Conservation (phyloP, 2,329 filamentous ascomycete genomes). For the Sporothrix dimorphospora region DNA sequence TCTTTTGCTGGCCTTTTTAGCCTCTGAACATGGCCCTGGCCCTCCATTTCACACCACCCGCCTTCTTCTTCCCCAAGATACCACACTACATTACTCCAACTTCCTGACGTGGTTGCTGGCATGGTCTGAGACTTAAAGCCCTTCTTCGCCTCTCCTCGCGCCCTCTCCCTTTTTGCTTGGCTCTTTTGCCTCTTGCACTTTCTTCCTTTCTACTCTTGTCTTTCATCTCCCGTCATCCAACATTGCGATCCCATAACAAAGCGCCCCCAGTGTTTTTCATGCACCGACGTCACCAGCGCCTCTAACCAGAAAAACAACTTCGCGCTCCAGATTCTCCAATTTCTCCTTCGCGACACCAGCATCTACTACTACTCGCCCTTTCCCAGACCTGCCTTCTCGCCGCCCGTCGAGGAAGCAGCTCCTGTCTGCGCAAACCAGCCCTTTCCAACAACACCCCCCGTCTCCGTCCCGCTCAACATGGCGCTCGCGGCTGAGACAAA, state of each 20-base stretch:
- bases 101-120: not conserved
- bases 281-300: conserved; percentile 26
- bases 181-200: not conserved
- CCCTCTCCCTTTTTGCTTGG: not conserved
- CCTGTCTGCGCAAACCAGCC: conserved; percentile 60
- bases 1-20: conserved; percentile 9
- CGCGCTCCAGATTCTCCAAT: conserved; percentile 43
- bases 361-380: conserved; percentile 45
- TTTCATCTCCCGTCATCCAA: not conserved
- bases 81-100: conserved; percentile 14
- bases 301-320: conserved; percentile 19
- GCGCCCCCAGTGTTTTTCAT: not conserved
- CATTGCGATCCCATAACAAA: not conserved
- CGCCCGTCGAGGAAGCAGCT: conserved; percentile 44
- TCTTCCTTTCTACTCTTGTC: conserved; percentile 7
- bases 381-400: conserved; percentile 46
- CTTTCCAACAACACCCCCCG: conserved; percentile 58
- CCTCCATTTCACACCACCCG: not conserved
- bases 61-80: conserved; percentile 20
- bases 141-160: not conserved
- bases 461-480: conserved; percentile 63
- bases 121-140: conserved; percentile 14
- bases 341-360: conserved; percentile 56
- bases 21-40: conserved; percentile 3
- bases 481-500: conserved; percentile 70